phyloP scores from a whole-genome alignment of 768 basidiomycete species.

The Coprinopsis strossmayeri region DNA sequence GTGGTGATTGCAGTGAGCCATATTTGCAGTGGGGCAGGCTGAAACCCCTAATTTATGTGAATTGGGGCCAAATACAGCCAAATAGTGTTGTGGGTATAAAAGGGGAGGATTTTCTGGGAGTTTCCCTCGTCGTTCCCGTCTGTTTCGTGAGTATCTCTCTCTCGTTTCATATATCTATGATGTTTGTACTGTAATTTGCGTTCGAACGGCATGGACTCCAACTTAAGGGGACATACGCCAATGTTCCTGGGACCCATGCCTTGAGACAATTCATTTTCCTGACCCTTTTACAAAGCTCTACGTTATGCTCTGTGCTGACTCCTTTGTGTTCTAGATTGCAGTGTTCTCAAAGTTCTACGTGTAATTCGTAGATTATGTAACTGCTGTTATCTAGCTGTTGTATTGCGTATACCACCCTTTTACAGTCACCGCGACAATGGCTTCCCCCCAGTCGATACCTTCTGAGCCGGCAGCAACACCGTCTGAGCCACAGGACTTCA shows the following conservation, averaged over 20 bases:
- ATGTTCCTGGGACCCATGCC: constrained; percentile 57
- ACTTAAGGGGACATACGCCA: constrained; percentile 66
- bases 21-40: constrained; percentile 15
- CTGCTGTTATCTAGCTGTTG: constrained; percentile 1
- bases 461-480: neutral
- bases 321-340: no score
- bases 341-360: neutral
- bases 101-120: neutral
- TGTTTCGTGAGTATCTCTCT: constrained; percentile 11
- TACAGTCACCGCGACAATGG: neutral
- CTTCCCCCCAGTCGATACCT: neutral
- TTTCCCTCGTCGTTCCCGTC: constrained; percentile 1
- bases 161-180: constrained; percentile 24
- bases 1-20: constrained; percentile 50
- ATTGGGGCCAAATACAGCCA: constrained; percentile 1
- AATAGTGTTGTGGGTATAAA: neutral
- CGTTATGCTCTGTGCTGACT: no score
- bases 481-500: neutral
- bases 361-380: constrained; percentile 7
- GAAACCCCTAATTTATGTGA: neutral
- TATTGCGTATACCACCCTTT: neutral
- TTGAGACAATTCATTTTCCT: constrained; percentile 67
- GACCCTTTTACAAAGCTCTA: constrained; percentile 31
- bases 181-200: constrained; percentile 84
- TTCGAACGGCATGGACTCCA: constrained; percentile 64